Evolutionary conservation across 2,329 filamentous ascomycete genomes (phyloP).

Genomic region (Cladophialophora psammophila): DNA sequence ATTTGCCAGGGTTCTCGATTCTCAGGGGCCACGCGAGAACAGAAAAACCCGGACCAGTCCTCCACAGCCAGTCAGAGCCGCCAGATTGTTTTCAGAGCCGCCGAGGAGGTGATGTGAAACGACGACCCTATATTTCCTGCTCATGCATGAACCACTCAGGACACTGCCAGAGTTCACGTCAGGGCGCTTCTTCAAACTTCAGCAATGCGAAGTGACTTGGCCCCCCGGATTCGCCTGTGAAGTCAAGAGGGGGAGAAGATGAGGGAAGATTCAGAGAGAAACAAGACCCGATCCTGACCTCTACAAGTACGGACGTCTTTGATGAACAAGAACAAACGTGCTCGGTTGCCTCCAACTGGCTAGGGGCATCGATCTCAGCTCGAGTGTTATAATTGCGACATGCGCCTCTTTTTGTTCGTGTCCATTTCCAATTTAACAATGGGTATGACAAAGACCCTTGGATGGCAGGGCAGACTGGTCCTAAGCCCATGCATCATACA

Average conservation of each 20-base stretch:
- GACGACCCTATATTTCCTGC: not conserved
- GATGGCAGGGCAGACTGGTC: not conserved
- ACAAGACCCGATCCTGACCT: constrained; percentile 9
- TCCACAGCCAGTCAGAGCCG: constrained; percentile 17
- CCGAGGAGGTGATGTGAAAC: constrained; percentile 22
- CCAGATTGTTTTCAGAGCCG: constrained; percentile 21
- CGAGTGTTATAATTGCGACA: not conserved
- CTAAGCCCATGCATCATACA: not conserved
- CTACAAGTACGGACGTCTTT: not conserved
- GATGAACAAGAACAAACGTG: not conserved
- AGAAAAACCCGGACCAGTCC: not conserved
- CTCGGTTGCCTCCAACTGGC: not conserved
- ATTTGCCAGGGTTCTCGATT: not conserved
- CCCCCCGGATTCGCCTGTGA: not conserved
- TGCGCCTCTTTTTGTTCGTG: not conserved
- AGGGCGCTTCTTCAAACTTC: constrained; percentile 16
- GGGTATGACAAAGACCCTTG: not conserved
- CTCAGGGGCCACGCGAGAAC: constrained; percentile 16
- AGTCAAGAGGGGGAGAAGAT: not conserved
- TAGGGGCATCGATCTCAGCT: not conserved
- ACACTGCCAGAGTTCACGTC: not conserved
- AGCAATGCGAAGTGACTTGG: not conserved
- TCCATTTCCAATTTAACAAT: not conserved
- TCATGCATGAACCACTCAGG: constrained; percentile 16
- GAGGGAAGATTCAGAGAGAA: not conserved